Conservation (phyloP, 108 stramenopile genomes). For the Cyclotella kingstonii region DNA sequence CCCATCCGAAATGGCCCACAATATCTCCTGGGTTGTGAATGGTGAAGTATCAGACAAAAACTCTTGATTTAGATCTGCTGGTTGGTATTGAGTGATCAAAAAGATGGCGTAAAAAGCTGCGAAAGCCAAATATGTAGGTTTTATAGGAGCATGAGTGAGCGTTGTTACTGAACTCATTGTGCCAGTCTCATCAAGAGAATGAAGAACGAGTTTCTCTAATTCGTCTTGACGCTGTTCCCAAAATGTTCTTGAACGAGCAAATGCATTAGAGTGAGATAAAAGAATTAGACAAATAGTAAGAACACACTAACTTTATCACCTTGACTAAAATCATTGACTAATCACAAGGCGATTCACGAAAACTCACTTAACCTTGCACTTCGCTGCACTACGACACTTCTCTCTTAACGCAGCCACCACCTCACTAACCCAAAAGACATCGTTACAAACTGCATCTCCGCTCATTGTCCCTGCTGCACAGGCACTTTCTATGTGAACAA, state of each 20-base stretch:
- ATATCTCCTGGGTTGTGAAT: constrained; percentile 42
- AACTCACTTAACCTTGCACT: constrained; percentile 27
- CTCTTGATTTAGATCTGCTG: constrained; percentile 3
- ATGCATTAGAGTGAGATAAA: not conserved
- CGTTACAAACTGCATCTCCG: constrained; percentile 15
- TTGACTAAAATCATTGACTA: constrained; percentile 3
- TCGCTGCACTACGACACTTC: constrained; percentile 41
- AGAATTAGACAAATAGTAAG: not conserved
- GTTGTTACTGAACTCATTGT: constrained; percentile 4
- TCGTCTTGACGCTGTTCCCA: constrained; percentile 45
- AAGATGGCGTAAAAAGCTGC: constrained; percentile 34
- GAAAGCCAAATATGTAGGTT: constrained; percentile 40
- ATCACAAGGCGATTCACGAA: not conserved
- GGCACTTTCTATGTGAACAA: constrained; percentile 48
- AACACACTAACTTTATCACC: not conserved
- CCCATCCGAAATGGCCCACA: constrained; percentile 51
- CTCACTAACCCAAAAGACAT: constrained; percentile 42
- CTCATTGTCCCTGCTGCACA: constrained; percentile 47
- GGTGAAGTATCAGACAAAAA: constrained; percentile 10
- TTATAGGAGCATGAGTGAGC: constrained; percentile 27
- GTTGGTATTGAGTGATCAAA: constrained; percentile 2
- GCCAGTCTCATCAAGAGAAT: constrained; percentile 6
- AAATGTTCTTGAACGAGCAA: constrained; percentile 21
- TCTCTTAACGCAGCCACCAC: constrained; percentile 54
- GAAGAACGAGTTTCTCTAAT: constrained; percentile 30